These are phyloP conservation scores for Moesziomyces aphidis DNA, from an alignment of 1,284 basidiomycete genomes.

Conservation along the genomic window DNA sequence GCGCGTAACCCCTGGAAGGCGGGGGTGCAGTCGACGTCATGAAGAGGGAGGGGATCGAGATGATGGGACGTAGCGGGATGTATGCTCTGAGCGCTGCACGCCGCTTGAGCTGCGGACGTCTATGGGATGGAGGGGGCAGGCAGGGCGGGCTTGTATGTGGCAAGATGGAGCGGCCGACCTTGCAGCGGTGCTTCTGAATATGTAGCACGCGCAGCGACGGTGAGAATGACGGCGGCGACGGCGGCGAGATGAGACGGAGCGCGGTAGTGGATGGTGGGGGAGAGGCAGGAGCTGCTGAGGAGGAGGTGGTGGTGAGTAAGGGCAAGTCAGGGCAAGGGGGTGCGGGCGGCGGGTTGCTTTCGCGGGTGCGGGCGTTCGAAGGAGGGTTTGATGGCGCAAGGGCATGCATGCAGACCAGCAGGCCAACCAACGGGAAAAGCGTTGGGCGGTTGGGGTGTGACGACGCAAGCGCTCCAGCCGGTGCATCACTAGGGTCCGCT, in stretches of 20 bases:
- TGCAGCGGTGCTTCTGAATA: neutral
- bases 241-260: neutral
- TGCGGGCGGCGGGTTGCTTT: too few relatives aligned
- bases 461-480: neutral
- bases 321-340: neutral
- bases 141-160: neutral
- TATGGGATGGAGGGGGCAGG: neutral
- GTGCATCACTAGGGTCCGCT: neutral
- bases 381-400: neutral
- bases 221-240: neutral
- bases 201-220: neutral
- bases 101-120: neutral
- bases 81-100: neutral
- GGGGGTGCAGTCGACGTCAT: conserved; percentile 38
- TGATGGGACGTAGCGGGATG: neutral
- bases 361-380: neutral
- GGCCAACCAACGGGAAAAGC: neutral
- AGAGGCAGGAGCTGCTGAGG: neutral
- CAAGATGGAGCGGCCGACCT: neutral
- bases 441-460: neutral
- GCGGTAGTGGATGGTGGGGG: neutral
- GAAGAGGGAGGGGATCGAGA: neutral
- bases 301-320: neutral
- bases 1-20: conserved; percentile 22
- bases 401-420: neutral